phyloP scores from a whole-genome alignment of 441 rosid species.

The Syzygium malaccense region DNA sequence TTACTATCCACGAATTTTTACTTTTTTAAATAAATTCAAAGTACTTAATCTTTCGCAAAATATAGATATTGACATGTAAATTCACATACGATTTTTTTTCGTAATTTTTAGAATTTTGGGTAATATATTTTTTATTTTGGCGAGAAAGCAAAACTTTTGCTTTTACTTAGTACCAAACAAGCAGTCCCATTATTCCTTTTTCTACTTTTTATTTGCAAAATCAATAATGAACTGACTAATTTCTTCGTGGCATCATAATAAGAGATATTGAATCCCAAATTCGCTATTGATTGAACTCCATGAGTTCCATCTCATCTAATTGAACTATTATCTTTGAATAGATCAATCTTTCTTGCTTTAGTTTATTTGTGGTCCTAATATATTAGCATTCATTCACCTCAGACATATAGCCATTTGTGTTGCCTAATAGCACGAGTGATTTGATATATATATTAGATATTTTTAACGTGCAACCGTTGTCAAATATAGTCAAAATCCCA shows the following conservation, averaged over 20 bases:
- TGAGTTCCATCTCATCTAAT: not conserved
- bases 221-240: not conserved
- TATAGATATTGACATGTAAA: accelerated
- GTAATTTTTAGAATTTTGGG: not conserved
- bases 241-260: not conserved
- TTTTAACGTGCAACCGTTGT: not conserved
- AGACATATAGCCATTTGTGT: not conserved
- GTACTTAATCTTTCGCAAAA: no score
- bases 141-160: accelerated
- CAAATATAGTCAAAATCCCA: not conserved
- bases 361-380: no score
- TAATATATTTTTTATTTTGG: not conserved
- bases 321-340: not conserved
- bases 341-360: not conserved
- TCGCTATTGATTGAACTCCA: not conserved
- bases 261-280: no score
- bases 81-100: not conserved
- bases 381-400: no score
- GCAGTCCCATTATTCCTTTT: not conserved
- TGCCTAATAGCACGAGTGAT: not conserved
- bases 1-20: not conserved
- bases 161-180: not conserved
- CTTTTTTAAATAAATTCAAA: not conserved
- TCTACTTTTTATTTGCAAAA: not conserved
- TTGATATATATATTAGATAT: not conserved